phyloP scores from a whole-genome alignment of 306 rosid species.

The Citrullus amarus region DNA sequence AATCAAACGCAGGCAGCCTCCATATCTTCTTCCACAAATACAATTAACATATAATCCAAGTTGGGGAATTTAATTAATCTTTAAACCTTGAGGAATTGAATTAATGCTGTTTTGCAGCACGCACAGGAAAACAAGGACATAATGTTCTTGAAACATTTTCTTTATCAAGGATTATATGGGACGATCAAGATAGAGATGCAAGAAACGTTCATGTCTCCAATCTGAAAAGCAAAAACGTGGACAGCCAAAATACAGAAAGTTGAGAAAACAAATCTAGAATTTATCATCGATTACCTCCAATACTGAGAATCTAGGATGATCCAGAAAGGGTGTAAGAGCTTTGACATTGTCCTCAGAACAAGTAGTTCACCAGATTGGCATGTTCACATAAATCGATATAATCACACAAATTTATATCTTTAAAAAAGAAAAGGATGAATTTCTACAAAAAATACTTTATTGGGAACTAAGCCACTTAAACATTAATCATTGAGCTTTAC shows the following conservation, averaged over 20 bases:
- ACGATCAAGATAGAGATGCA: not conserved
- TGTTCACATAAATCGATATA: not conserved
- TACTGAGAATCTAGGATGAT: not conserved
- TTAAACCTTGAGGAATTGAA: not conserved
- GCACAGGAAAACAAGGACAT: not conserved
- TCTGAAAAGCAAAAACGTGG: not conserved
- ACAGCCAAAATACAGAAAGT: not conserved
- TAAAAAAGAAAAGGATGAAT: not conserved
- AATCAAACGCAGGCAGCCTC: not conserved
- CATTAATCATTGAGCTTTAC: slow-evolving; percentile 1
- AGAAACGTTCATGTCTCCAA: not conserved
- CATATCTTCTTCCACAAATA: not conserved
- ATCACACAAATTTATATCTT: not conserved
- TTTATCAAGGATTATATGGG: not conserved
- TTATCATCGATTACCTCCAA: not conserved
- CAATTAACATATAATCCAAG: not conserved
- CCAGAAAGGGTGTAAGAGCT: not conserved
- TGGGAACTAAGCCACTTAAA: not conserved
- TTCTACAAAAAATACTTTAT: not conserved
- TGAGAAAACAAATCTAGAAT: not conserved
- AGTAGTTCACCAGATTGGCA: not conserved
- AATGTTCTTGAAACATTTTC: not conserved
- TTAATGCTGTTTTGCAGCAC: not conserved
- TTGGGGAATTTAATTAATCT: not conserved
- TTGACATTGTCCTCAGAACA: not conserved